Conservation (phyloP, 2,329 filamentous ascomycete genomes). For the Paradendryphiella salina region DNA sequence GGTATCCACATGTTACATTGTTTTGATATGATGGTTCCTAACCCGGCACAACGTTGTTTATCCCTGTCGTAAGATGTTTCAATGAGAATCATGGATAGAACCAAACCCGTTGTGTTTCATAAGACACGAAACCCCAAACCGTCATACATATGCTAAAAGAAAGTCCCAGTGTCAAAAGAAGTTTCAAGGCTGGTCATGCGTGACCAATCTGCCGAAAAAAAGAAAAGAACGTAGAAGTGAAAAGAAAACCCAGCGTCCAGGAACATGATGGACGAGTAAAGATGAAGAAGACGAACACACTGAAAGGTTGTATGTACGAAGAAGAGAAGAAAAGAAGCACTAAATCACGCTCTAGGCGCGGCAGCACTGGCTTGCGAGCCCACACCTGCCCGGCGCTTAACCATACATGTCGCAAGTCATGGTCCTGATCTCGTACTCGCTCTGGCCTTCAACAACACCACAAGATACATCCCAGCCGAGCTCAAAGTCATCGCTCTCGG, state of each 20-base stretch:
- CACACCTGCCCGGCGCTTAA: not conserved
- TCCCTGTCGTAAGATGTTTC: not conserved
- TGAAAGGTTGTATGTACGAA: constrained; percentile 9
- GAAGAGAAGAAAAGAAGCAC: not conserved
- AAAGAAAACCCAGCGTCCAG: constrained; percentile 11
- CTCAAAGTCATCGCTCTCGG: constrained; percentile 41
- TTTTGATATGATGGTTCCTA: not conserved
- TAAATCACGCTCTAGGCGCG: not conserved
- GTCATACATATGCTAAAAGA: too few species aligned
- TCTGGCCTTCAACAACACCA: constrained; percentile 49
- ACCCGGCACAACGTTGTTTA: not conserved
- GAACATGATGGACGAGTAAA: constrained; percentile 16
- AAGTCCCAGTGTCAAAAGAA: too few species aligned
- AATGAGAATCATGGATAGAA: not conserved
- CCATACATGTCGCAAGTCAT: constrained; percentile 41
- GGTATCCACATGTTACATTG: not conserved
- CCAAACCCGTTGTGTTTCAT: not conserved
- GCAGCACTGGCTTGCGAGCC: too few species aligned
- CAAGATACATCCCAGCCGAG: constrained; percentile 47
- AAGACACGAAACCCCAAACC: not conserved
- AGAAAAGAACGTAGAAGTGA: not conserved
- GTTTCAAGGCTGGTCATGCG: not conserved
- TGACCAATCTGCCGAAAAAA: not conserved
- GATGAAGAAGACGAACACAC: not conserved
- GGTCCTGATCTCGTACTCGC: constrained; percentile 49